Base-by-base conservation (phyloP, 2,329 filamentous ascomycete species). In the Beauveria australis region DNA sequence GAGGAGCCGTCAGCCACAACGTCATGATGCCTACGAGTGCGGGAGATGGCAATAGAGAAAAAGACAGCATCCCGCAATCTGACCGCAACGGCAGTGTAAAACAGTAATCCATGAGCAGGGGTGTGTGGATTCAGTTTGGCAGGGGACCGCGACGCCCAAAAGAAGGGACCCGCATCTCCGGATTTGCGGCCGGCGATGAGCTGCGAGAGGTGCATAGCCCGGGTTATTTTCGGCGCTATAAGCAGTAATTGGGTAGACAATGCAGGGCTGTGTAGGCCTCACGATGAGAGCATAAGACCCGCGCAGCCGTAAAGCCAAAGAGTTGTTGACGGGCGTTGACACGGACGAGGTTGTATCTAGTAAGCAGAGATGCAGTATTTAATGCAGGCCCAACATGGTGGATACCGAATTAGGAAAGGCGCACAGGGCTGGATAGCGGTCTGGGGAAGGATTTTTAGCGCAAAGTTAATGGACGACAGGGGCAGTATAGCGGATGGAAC, bases 291-390 rank as follows among this genome's bases (percentile, higher is more conserved):
- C 16, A 2, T 24, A 26, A 43, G 28, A 40, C 48, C 22, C 28
- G 57, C 33, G 14, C 33, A 26, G 10, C 16, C 6, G 30, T 6
- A n/a, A 18, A 40, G 16, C 16, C 9, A 24, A 22, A 48, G 10
- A 16, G 14, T 7, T 28, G 18, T 28, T 18, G 18, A 18, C n/a
- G 47, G 40, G 30, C 30, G 19, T 48, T 52, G 26, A 12, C 47
- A 37, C 41, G 14, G 18, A 22, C 26, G n/a, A 49, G n/a, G n/a
- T 52, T 43, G 57, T 40, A 47, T 46, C 41, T 19, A 49, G 57
- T 53, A 59, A 59, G 57, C 57, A 53, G 57, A 26, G 49, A n/a
- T 37, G 49, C n/a, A n/a, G n/a, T n/a, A n/a, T n/a, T n/a, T n/a
- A n/a, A n/a, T n/a, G n/a, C 49, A 26, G 33, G 24, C 18, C 37